Evolutionary conservation across 2,329 filamentous ascomycete genomes (phyloP).

Genomic region (Nemania abortiva): DNA sequence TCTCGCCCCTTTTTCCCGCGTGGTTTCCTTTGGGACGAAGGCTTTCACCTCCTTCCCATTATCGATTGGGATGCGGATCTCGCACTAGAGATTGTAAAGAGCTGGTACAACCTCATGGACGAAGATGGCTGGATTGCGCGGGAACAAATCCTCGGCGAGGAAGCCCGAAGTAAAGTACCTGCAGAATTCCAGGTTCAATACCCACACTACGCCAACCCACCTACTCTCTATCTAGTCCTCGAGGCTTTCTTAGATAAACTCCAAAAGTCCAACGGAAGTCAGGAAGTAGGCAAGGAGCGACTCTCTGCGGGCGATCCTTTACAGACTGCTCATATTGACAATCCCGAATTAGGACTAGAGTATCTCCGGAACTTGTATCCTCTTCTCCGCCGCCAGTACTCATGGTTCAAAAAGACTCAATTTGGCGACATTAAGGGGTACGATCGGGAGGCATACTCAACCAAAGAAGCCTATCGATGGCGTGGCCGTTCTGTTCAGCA

Average conservation of each 20-base stretch:
- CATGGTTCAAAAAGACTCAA: slow-evolving; percentile 96
- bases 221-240: slow-evolving; percentile 90
- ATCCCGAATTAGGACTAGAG: slow-evolving; percentile 53
- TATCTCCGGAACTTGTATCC: slow-evolving; percentile 62
- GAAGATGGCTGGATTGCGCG: slow-evolving; percentile 97
- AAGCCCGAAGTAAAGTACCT: slow-evolving; percentile 90
- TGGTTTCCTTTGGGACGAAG: slow-evolving; percentile 98
- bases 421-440: slow-evolving; percentile 90
- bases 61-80: slow-evolving; percentile 95
- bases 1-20: slow-evolving; percentile 96
- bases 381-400: slow-evolving; percentile 86
- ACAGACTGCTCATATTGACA: slow-evolving; percentile 74
- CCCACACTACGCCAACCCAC: slow-evolving; percentile 64
- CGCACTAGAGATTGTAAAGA: slow-evolving; percentile 86
- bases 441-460: slow-evolving; percentile 87
- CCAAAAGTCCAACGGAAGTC: slow-evolving; percentile 65
- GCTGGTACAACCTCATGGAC: slow-evolving; percentile 97
- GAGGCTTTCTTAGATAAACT: slow-evolving; percentile 87
- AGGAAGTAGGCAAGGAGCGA: slow-evolving; percentile 58
- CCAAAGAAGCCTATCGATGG: slow-evolving; percentile 96
- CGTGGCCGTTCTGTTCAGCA: slow-evolving; percentile 88
- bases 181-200: slow-evolving; percentile 30
- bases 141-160: slow-evolving; percentile 91
- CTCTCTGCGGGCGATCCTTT: slow-evolving; percentile 57
- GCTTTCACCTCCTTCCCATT: slow-evolving; percentile 92